A percentile compares a stretch with the other conserved stretches of the same genome.
Evolutionary conservation across 2,329 filamentous ascomycete species (phyloP).

Genomic region (Thielaviopsis musarum): DNA sequence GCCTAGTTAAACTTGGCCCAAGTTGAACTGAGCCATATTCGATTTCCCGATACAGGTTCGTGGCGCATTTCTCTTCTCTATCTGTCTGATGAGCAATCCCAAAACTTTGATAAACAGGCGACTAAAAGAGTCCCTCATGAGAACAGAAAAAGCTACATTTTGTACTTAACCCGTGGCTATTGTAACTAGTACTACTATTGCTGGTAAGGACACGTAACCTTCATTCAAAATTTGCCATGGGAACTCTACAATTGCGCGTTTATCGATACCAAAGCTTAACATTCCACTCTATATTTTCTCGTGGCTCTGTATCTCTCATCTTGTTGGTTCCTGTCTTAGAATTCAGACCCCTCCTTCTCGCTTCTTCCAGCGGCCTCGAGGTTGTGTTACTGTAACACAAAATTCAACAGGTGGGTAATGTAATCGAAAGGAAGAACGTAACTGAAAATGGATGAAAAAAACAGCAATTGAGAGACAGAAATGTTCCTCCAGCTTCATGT

Average conservation of each 20-base stretch:
- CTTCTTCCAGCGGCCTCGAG: conserved; percentile 5
- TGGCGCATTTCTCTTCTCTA: background rate
- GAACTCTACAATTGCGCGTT: too few species aligned
- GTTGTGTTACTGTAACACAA: conserved; percentile 4
- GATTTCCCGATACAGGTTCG: background rate
- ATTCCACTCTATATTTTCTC: too few species aligned
- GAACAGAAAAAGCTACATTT: too few species aligned
- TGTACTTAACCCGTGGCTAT: background rate
- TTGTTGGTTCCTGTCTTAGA: background rate
- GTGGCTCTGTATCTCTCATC: too few species aligned
- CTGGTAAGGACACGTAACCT: too few species aligned
- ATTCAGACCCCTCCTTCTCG: conserved; percentile 1
- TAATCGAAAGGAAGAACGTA: background rate
- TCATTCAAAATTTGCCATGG: too few species aligned
- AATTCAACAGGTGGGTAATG: too few species aligned
- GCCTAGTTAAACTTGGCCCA: background rate
- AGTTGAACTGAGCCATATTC: background rate
- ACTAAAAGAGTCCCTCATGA: background rate
- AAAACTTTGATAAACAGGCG: background rate
- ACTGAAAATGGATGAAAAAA: too few species aligned
- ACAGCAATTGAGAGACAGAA: too few species aligned
- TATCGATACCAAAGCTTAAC: too few species aligned
- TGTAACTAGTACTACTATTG: too few species aligned
- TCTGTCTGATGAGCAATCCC: background rate
- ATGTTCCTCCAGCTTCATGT: too few species aligned